phyloP scores from a whole-genome alignment of 2,329 filamentous ascomycete species.

The Sporothrix dimorphospora region DNA sequence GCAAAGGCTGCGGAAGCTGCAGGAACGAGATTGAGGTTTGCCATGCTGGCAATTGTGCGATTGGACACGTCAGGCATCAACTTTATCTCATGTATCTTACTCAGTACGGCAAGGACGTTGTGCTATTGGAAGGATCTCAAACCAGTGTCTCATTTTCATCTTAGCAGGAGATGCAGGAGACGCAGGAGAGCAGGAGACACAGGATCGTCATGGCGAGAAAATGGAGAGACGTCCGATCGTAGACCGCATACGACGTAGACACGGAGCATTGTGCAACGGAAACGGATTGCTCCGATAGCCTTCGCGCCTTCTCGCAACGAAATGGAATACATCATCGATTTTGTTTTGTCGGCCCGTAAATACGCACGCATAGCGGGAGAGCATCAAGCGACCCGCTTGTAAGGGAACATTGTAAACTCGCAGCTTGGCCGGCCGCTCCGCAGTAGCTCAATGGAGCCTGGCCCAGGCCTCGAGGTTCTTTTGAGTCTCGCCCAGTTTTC shows the following conservation, averaged over 20 bases:
- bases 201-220: background rate
- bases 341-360: background rate
- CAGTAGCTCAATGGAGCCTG: slow-evolving; percentile 15
- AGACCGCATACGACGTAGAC: too few species aligned
- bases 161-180: too few species aligned
- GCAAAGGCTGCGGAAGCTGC: background rate
- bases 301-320: background rate
- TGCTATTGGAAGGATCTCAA: background rate
- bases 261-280: too few species aligned
- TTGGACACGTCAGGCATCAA: background rate
- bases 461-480: background rate
- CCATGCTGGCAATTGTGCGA: background rate
- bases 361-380: background rate
- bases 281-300: background rate
- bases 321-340: slow-evolving; percentile 1
- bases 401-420: slow-evolving; percentile 1
- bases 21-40: background rate
- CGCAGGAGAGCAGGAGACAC: too few species aligned
- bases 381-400: background rate
- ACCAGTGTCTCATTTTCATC: slow-evolving; percentile 6
- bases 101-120: background rate
- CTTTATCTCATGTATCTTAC: background rate
- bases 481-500: background rate
- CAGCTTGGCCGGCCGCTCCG: slow-evolving; percentile 13
- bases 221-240: background rate